These are phyloP conservation scores for Globisporangium paddicum DNA, from an alignment of 352 stramenopile genomes.

Conservation along the genomic window DNA sequence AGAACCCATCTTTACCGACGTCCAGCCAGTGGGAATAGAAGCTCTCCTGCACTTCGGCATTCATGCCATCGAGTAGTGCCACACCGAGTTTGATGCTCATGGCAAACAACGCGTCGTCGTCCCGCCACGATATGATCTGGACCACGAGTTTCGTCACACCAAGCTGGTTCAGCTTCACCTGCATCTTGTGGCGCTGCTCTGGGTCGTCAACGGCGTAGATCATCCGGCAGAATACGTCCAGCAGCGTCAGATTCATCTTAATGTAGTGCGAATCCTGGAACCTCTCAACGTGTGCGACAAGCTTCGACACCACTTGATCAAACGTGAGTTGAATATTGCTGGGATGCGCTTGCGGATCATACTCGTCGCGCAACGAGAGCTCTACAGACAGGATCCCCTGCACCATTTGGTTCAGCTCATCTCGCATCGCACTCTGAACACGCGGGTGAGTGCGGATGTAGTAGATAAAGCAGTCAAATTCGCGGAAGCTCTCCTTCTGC, in stretches of 20 bases:
- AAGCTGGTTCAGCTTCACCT: slow-evolving; percentile 59
- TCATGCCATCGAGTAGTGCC: slow-evolving; percentile 69
- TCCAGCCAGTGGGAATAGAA: slow-evolving; percentile 53
- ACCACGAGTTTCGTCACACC: slow-evolving; percentile 64
- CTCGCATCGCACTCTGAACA: slow-evolving; percentile 43
- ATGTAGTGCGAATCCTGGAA: slow-evolving; percentile 51
- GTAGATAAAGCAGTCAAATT: slow-evolving; percentile 43
- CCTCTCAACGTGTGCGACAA: slow-evolving; percentile 52
- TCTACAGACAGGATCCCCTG: slow-evolving; percentile 57
- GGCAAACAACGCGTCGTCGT: slow-evolving; percentile 52
- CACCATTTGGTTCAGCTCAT: slow-evolving; percentile 75
- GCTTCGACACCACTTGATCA: slow-evolving; percentile 55
- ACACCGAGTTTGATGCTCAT: slow-evolving; percentile 61
- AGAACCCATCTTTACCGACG: slow-evolving; percentile 31
- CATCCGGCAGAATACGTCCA: slow-evolving; percentile 72
- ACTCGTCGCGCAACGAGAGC: slow-evolving; percentile 38
- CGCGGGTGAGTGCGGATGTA: slow-evolving; percentile 34
- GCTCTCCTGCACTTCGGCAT: slow-evolving; percentile 67
- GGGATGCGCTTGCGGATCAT: slow-evolving; percentile 30
- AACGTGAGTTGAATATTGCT: slow-evolving; percentile 51
- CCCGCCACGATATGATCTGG: slow-evolving; percentile 43
- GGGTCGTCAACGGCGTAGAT: slow-evolving; percentile 58
- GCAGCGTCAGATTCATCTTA: slow-evolving; percentile 64
- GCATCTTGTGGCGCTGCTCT: slow-evolving; percentile 50
- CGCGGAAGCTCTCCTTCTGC: slow-evolving; percentile 27